Evolutionary conservation across 2,329 filamentous ascomycete genomes (phyloP).

Genomic region (Peltaster fructicola): DNA sequence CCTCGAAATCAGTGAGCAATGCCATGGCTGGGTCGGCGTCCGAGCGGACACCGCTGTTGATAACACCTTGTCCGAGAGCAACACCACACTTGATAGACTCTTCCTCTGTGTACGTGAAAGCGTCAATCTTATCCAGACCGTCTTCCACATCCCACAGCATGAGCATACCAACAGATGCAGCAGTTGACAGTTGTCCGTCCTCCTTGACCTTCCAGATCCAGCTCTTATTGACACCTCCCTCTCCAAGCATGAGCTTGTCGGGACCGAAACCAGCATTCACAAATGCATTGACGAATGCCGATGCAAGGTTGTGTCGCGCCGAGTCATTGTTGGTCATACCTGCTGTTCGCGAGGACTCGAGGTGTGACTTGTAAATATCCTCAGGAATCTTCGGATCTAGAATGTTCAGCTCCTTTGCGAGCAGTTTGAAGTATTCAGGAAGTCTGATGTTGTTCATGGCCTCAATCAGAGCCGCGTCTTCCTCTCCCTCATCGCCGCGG

Average conservation of each 20-base stretch:
- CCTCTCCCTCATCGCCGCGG: conserved; percentile 44
- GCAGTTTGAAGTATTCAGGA: conserved; percentile 78
- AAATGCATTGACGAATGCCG: conserved; percentile 91
- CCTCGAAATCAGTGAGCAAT: conserved; percentile 64
- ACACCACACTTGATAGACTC: conserved; percentile 79
- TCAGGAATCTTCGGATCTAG: conserved; percentile 92
- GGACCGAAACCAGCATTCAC: conserved; percentile 90
- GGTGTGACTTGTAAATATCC: conserved; percentile 98
- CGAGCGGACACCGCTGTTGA: conserved; percentile 79
- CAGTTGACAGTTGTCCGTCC: conserved; percentile 91
- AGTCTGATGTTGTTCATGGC: conserved; percentile 77
- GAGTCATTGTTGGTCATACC: conserved; percentile 92
- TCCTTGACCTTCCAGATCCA: conserved; percentile 99
- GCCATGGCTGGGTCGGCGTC: conserved; percentile 85
- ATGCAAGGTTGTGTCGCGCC: conserved; percentile 84
- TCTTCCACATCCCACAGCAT: conserved; percentile 87
- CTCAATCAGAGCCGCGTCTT: conserved; percentile 59
- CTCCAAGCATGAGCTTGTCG: conserved; percentile 94
- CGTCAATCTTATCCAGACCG: conserved; percentile 85
- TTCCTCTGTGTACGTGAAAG: conserved; percentile 74
- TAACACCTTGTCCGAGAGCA: conserved; percentile 81
- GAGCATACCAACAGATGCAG: conserved; percentile 81
- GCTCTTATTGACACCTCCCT: conserved; percentile 62
- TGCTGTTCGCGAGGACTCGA: conserved; percentile 84
- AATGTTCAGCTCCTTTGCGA: conserved; percentile 93